These are phyloP conservation scores for Tuber brumale DNA, from an alignment of 495 filamentous ascomycete genomes.

Conservation along the genomic window DNA sequence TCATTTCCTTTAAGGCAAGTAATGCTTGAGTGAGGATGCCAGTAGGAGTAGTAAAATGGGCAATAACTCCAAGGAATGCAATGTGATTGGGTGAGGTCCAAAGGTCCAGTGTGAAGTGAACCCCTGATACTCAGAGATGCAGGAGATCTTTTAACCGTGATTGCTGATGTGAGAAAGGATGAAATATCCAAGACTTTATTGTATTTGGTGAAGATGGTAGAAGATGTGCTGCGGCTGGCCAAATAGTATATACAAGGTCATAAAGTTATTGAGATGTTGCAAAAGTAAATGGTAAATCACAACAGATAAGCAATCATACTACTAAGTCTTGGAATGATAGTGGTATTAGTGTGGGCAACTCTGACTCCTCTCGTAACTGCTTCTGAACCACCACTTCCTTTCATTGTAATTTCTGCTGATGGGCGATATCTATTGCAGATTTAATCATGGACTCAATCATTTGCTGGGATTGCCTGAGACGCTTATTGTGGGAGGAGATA, in stretches of 20 bases:
- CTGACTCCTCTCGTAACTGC: too few species aligned
- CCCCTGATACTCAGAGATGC: background rate
- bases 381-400: background rate
- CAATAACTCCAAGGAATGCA: slow-evolving; percentile 1
- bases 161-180: background rate
- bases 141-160: background rate
- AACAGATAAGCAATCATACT: background rate
- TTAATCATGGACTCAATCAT: background rate
- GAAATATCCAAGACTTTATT: background rate
- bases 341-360: background rate
- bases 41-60: background rate
- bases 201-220: background rate
- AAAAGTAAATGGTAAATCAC: background rate
- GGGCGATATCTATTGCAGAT: background rate
- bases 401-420: background rate
- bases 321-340: background rate
- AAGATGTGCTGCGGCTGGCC: background rate
- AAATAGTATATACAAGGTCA: background rate
- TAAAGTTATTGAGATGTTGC: background rate
- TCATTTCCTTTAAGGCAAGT: background rate
- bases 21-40: background rate
- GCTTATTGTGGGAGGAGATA: background rate
- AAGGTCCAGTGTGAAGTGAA: background rate
- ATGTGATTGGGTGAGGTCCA: background rate
- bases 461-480: background rate